phyloP scores from a whole-genome alignment of 225 moss, liverwort and hornwort genomes.

The Ulota crispa region DNA sequence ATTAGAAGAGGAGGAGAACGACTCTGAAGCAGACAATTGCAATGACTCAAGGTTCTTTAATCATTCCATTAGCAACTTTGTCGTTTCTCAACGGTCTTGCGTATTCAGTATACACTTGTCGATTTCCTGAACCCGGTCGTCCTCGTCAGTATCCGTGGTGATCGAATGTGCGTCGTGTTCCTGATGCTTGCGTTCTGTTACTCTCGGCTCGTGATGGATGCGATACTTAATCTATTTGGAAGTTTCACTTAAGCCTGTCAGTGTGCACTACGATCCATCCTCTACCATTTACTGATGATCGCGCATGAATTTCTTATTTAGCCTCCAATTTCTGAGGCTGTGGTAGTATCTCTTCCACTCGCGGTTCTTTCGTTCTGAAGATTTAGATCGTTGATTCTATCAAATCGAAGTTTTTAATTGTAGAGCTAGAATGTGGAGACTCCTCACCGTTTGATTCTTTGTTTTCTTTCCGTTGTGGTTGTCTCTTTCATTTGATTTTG shows the following conservation, averaged over 20 bases:
- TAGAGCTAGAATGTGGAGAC: slow-evolving; percentile 5
- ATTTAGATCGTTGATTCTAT: slow-evolving; percentile 9
- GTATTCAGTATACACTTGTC: not conserved
- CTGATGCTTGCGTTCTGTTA: slow-evolving; percentile 11
- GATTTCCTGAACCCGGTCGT: slow-evolving; percentile 14
- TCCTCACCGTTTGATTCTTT: slow-evolving; percentile 4
- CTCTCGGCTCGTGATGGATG: slow-evolving; percentile 7
- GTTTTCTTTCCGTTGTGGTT: slow-evolving; percentile 17
- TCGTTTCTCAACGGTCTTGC: not conserved
- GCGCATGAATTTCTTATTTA: slow-evolving; percentile 2
- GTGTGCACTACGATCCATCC: slow-evolving; percentile 1
- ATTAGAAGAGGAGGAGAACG: slow-evolving; percentile 90
- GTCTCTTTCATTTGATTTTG: not conserved
- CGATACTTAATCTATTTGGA: not conserved
- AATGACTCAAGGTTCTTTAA: slow-evolving; percentile 67
- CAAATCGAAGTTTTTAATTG: slow-evolving; percentile 2
- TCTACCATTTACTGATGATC: not conserved
- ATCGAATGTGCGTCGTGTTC: slow-evolving; percentile 11
- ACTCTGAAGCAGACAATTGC: slow-evolving; percentile 61
- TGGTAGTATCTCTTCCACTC: not conserved
- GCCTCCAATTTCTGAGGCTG: slow-evolving; percentile 6
- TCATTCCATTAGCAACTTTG: slow-evolving; percentile 4
- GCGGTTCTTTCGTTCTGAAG: not conserved
- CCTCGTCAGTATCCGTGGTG: not conserved
- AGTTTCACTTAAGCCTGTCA: slow-evolving; percentile 3